These are phyloP conservation scores for Neurospora sp. DNA, from an alignment of 495 filamentous ascomycete genomes.

Conservation along the genomic window DNA sequence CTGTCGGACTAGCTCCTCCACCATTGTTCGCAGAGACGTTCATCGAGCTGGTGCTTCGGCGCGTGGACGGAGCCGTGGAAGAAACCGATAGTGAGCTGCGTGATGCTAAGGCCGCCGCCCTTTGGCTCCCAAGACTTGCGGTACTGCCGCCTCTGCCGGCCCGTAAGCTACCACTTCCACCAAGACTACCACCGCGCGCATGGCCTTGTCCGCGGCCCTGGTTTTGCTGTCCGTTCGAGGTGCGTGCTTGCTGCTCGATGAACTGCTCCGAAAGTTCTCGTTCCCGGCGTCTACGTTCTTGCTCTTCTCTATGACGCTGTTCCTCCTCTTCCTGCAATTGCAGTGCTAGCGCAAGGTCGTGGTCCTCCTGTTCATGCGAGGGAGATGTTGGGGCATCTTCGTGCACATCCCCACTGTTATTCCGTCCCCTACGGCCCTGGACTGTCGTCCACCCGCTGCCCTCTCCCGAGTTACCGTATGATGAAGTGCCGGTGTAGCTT, in stretches of 20 bases:
- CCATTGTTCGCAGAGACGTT: slow-evolving; percentile 11
- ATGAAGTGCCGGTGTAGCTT: background rate
- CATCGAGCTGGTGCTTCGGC: slow-evolving; percentile 12
- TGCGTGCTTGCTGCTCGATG: slow-evolving; percentile 42
- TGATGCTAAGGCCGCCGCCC: background rate
- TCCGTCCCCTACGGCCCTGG: slow-evolving; percentile 24
- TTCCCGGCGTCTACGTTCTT: slow-evolving; percentile 38
- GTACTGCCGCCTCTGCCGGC: slow-evolving; percentile 8
- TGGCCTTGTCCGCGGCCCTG: background rate
- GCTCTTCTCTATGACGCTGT: slow-evolving; percentile 45
- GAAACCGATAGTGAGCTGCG: slow-evolving; percentile 1
- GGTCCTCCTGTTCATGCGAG: slow-evolving; percentile 57
- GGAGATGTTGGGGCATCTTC: slow-evolving; percentile 25
- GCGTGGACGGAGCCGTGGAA: background rate
- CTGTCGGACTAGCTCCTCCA: slow-evolving; percentile 8
- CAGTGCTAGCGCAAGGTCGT: slow-evolving; percentile 66
- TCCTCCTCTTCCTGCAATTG: slow-evolving; percentile 81
- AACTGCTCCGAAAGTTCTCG: slow-evolving; percentile 43
- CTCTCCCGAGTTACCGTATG: slow-evolving; percentile 4
- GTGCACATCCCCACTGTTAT: slow-evolving; percentile 12
- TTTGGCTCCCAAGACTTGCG: background rate
- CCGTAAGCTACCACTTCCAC: slow-evolving; percentile 2
- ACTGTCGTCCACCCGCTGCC: slow-evolving; percentile 43
- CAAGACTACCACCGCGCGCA: slow-evolving; percentile 6
- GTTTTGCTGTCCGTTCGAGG: background rate